These are phyloP conservation scores for Mycena kentingensis DNA, from an alignment of 768 basidiomycete species.

Conservation along the genomic window DNA sequence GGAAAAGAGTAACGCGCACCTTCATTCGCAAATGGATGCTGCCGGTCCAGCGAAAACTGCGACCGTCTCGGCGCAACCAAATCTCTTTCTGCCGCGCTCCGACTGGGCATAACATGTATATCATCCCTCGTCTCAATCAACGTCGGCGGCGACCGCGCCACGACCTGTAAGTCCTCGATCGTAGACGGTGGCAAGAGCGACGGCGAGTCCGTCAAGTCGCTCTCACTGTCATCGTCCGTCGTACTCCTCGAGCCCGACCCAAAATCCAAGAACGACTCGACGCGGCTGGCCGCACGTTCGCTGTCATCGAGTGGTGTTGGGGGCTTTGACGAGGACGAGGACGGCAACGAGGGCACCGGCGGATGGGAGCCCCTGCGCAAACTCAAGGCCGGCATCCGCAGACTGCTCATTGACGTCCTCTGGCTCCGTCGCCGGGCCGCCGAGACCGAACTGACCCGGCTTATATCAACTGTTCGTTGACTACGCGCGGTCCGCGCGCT, in stretches of 20 bases:
- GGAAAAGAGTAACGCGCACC: constrained; percentile 4
- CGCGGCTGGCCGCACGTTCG: too few relatives aligned
- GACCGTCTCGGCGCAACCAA: constrained; percentile 36
- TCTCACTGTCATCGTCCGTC: constrained; percentile 9
- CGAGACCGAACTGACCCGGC: constrained; percentile 48
- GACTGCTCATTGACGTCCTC: constrained; percentile 64
- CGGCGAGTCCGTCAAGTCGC: not conserved
- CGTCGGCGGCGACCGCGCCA: constrained; percentile 15
- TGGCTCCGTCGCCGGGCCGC: constrained; percentile 68
- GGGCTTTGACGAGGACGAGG: constrained; percentile 6
- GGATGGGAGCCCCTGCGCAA: constrained; percentile 19
- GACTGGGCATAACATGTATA: constrained; percentile 30
- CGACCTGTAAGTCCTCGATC: constrained; percentile 27
- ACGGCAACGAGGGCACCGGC: constrained; percentile 13
- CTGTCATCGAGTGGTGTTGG: too few relatives aligned
- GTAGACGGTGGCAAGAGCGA: constrained; percentile 25
- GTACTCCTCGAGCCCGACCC: constrained; percentile 19
- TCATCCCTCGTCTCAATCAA: constrained; percentile 32
- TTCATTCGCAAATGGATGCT: constrained; percentile 22
- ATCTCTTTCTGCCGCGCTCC: constrained; percentile 31
- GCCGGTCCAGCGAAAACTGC: constrained; percentile 23
- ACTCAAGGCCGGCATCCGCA: constrained; percentile 57
- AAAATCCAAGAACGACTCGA: constrained; percentile 38
- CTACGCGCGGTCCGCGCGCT: constrained; percentile 31
- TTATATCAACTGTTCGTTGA: constrained; percentile 26